These are phyloP conservation scores for Malassezia globosa DNA, from an alignment of 1,284 basidiomycete species.

Conservation along the genomic window DNA sequence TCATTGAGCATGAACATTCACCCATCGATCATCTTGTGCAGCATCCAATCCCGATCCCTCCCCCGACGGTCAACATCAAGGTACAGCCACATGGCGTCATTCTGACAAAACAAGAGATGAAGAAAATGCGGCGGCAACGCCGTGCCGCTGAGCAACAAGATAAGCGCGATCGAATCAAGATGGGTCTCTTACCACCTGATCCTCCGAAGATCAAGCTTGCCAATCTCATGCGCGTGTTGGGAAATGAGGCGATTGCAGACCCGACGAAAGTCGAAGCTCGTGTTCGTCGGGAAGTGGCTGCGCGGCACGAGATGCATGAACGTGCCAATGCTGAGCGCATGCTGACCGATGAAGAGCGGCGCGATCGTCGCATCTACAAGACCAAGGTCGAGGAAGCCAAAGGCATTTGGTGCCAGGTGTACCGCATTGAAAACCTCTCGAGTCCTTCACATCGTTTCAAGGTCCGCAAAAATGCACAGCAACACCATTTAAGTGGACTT, in stretches of 20 bases:
- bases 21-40: slow-evolving; percentile 85
- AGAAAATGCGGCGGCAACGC: slow-evolving; percentile 85
- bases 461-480: slow-evolving; percentile 87
- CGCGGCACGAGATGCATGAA: slow-evolving; percentile 76
- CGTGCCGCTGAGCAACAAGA: slow-evolving; percentile 83
- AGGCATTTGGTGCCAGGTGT: slow-evolving; percentile 74
- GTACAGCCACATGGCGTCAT: slow-evolving; percentile 51
- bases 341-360: slow-evolving; percentile 74
- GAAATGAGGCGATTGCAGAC: slow-evolving; percentile 89
- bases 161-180: slow-evolving; percentile 84
- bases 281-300: slow-evolving; percentile 81
- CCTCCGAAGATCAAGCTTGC: slow-evolving; percentile 89
- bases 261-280: slow-evolving; percentile 93
- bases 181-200: slow-evolving; percentile 90
- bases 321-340: slow-evolving; percentile 82
- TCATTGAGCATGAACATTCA: slow-evolving; percentile 51
- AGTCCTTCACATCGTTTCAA: slow-evolving; percentile 92
- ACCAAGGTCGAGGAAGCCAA: slow-evolving; percentile 59
- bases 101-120: slow-evolving; percentile 62
- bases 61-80: slow-evolving; percentile 72
- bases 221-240: slow-evolving; percentile 95
- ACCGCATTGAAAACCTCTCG: slow-evolving; percentile 73
- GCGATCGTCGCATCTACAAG: slow-evolving; percentile 63
- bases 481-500: slow-evolving; percentile 72
- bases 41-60: slow-evolving; percentile 91